A percentile compares a stretch with the other conserved stretches of the same genome.
These are phyloP conservation scores for Jackrogersella multiformis DNA, from an alignment of 495 filamentous ascomycete species.

Conservation along the genomic window DNA sequence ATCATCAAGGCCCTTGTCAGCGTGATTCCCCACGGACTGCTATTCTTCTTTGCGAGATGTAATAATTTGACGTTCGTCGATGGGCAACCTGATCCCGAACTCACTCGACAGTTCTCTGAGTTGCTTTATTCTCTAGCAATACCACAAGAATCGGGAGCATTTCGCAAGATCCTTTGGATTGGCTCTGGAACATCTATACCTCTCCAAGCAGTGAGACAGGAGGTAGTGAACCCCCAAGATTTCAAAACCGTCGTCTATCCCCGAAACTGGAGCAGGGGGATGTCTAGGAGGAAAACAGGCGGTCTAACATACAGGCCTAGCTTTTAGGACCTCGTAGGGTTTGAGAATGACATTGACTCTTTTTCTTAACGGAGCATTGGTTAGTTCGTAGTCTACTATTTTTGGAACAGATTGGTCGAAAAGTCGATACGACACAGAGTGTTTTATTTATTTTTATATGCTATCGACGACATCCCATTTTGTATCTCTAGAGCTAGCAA, in stretches of 20 bases:
- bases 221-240: neutral
- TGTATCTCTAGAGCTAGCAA: neutral
- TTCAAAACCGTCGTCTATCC: neutral
- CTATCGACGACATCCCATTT: neutral
- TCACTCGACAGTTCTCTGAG: neutral
- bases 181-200: neutral
- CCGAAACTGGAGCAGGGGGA: neutral
- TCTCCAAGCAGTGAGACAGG: neutral
- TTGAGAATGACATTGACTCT: too few relatives aligned
- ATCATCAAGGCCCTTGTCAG: neutral
- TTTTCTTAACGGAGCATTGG: too few relatives aligned
- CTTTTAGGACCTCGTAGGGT: too few relatives aligned
- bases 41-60: neutral
- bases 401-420: too few relatives aligned
- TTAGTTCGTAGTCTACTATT: too few relatives aligned
- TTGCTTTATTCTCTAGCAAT: neutral
- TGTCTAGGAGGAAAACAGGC: neutral
- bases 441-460: neutral
- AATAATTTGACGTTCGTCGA: neutral
- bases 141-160: too few relatives aligned
- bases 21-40: neutral
- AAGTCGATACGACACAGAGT: too few relatives aligned
- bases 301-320: too few relatives aligned
- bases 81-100: neutral
- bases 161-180: neutral